Evolutionary conservation across 1,284 basidiomycete species (phyloP).

Genomic region (Sanghuangporus baumii): DNA sequence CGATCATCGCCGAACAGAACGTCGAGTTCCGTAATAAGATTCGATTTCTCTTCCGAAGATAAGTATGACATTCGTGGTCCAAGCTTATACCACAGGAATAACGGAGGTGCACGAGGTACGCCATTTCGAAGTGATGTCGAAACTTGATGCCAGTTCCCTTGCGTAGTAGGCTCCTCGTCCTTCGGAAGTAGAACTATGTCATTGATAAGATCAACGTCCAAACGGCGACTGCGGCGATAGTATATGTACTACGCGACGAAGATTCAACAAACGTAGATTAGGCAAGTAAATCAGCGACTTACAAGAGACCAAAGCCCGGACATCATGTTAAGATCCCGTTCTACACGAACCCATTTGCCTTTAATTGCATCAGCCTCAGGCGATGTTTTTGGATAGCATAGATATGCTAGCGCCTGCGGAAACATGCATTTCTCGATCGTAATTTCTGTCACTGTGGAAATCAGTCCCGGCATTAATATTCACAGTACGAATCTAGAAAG

Average conservation of each 20-base stretch:
- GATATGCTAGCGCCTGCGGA: slow-evolving; percentile 47
- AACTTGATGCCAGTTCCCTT: slow-evolving; percentile 54
- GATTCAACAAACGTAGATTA: background rate
- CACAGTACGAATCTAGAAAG: slow-evolving; percentile 22
- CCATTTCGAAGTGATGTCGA: slow-evolving; percentile 51
- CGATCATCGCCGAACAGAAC: slow-evolving; percentile 75
- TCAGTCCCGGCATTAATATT: slow-evolving; percentile 15
- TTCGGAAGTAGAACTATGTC: slow-evolving; percentile 54
- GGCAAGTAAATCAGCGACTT: slow-evolving; percentile 17
- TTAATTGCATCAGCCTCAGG: slow-evolving; percentile 70
- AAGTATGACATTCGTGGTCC: slow-evolving; percentile 58
- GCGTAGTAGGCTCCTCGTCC: slow-evolving; percentile 41
- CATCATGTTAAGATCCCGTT: slow-evolving; percentile 68
- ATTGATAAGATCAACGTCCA: slow-evolving; percentile 66
- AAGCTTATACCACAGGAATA: slow-evolving; percentile 72
- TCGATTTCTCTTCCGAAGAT: slow-evolving; percentile 47
- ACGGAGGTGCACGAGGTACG: slow-evolving; percentile 40
- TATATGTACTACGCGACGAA: slow-evolving; percentile 55
- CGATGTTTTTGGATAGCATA: slow-evolving; percentile 68
- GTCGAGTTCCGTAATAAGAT: slow-evolving; percentile 84
- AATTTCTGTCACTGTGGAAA: slow-evolving; percentile 68
- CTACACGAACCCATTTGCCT: slow-evolving; percentile 86
- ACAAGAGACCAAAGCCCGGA: slow-evolving; percentile 60
- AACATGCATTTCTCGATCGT: slow-evolving; percentile 67
- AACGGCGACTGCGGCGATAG: slow-evolving; percentile 78